These are phyloP conservation scores for Teratosphaeria destructans DNA, from an alignment of 2,329 filamentous ascomycete genomes.

Conservation along the genomic window DNA sequence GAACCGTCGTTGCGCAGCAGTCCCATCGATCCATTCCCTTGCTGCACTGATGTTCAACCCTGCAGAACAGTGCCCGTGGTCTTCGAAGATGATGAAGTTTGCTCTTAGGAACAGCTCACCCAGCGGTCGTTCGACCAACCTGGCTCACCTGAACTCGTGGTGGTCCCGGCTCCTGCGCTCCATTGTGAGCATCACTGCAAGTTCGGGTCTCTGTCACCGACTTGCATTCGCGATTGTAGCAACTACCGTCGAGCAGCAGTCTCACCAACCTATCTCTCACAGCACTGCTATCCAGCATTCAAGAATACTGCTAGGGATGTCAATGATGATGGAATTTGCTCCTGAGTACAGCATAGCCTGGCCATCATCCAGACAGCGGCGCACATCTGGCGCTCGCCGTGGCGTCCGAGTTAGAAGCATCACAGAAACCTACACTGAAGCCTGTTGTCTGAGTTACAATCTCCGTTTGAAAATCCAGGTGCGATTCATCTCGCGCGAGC, in stretches of 20 bases:
- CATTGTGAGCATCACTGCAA: no score
- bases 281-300: neutral
- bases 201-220: no score
- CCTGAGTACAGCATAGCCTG: neutral
- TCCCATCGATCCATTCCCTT: neutral
- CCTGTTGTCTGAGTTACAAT: no score
- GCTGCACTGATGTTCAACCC: neutral
- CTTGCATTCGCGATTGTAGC: neutral
- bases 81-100: neutral
- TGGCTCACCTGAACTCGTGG: no score
- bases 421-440: no score
- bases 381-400: neutral
- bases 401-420: neutral
- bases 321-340: neutral
- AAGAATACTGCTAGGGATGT: neutral
- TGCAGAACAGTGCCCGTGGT: neutral
- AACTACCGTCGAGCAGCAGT: neutral
- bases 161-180: no score
- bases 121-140: no score
- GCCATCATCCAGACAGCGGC: neutral
- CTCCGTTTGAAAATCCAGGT: no score
- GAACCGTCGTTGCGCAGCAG: neutral
- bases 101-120: neutral
- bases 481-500: no score
- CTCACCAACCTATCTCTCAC: neutral